These are phyloP conservation scores for Phytophthora nicotianae DNA, from an alignment of 352 stramenopile genomes.

Conservation along the genomic window DNA sequence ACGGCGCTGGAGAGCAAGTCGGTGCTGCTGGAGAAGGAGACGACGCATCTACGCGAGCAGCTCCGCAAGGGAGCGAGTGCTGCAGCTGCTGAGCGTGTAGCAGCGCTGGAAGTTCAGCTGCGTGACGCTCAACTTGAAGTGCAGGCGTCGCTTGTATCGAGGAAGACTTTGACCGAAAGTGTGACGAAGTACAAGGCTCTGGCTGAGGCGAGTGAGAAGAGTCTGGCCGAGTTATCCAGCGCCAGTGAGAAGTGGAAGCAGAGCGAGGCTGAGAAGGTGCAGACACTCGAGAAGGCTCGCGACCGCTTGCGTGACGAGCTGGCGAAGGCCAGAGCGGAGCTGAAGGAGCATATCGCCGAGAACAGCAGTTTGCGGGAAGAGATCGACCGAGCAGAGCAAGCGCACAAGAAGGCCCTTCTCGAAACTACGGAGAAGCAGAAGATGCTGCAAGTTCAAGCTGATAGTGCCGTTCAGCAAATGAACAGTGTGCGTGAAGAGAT, in stretches of 20 bases:
- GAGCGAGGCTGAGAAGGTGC: constrained; percentile 53
- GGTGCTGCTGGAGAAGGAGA: constrained; percentile 63
- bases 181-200: constrained; percentile 78
- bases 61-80: constrained; percentile 68
- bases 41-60: constrained; percentile 54
- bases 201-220: constrained; percentile 79
- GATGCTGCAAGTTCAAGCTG: constrained; percentile 49
- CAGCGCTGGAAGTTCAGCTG: constrained; percentile 64
- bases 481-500: constrained; percentile 54
- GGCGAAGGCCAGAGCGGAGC: constrained; percentile 45
- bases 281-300: constrained; percentile 47
- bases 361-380: constrained; percentile 70
- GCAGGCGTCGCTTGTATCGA: constrained; percentile 57
- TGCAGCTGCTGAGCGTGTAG: constrained; percentile 64
- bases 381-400: constrained; percentile 52
- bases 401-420: constrained; percentile 43
- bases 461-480: constrained; percentile 52
- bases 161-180: constrained; percentile 67
- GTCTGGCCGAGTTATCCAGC: constrained; percentile 57
- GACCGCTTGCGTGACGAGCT: constrained; percentile 51
- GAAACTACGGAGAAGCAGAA: constrained; percentile 57
- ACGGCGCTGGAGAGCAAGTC: constrained; percentile 46
- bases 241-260: constrained; percentile 72
- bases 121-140: constrained; percentile 63
- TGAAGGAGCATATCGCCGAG: constrained; percentile 66